These are phyloP conservation scores for Neospermospora avenae DNA, from an alignment of 2,329 filamentous ascomycete species.

Conservation along the genomic window DNA sequence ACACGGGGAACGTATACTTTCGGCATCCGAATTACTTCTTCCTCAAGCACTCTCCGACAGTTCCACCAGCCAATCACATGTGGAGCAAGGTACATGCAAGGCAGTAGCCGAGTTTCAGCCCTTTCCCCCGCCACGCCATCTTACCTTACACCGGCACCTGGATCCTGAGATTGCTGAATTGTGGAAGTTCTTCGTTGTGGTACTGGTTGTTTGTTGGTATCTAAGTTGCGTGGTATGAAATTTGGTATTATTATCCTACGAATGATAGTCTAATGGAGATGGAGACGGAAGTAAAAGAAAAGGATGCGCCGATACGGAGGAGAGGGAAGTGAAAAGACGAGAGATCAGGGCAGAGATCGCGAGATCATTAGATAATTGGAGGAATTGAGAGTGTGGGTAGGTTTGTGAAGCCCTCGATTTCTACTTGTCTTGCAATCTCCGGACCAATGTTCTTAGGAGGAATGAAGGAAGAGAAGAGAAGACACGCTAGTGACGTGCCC, in stretches of 20 bases:
- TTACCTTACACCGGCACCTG: not conserved
- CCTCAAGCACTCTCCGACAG: not conserved
- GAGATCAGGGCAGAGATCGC: not conserved
- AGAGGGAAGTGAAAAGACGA: not conserved
- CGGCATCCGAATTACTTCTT: not conserved
- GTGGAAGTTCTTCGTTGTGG: not conserved
- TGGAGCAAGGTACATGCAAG: not conserved
- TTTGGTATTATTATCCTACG: not conserved
- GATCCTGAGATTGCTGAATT: not conserved
- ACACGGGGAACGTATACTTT: not conserved
- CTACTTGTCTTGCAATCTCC: not conserved
- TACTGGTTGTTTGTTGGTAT: not conserved
- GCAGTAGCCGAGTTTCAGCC: not conserved
- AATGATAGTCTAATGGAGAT: conserved; percentile 4
- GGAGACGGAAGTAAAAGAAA: not conserved
- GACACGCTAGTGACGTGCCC: not conserved
- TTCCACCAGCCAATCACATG: not conserved
- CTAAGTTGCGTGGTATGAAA: not conserved
- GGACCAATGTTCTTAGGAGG: not conserved
- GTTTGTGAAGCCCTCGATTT: not conserved
- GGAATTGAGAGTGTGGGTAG: not conserved
- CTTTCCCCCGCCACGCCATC: not conserved
- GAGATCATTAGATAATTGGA: not conserved
- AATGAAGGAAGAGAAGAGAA: too few species aligned
- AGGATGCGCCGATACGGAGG: not conserved